Evolutionary conservation across 2,329 filamentous ascomycete genomes (phyloP).

Genomic region (Sporothrix schenckii): DNA sequence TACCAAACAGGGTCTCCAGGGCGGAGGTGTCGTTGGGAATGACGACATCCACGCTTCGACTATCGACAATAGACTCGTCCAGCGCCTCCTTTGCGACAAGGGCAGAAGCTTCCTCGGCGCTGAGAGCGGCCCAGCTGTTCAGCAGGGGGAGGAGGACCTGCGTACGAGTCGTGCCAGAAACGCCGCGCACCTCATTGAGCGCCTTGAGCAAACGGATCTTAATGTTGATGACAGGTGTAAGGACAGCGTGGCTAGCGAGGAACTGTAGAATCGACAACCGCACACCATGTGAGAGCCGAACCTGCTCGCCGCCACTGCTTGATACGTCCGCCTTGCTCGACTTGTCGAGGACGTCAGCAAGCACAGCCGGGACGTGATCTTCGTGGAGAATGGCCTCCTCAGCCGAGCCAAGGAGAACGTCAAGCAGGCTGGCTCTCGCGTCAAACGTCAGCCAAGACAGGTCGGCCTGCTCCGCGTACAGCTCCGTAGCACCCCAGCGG

Average conservation of each 20-base stretch:
- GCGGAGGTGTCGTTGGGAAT: slow-evolving; percentile 58
- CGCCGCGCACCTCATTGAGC: slow-evolving; percentile 72
- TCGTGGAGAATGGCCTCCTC: slow-evolving; percentile 86
- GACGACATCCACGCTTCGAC: slow-evolving; percentile 54
- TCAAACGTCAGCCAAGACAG: slow-evolving; percentile 62
- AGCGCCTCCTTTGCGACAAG: slow-evolving; percentile 50
- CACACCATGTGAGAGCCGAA: slow-evolving; percentile 60
- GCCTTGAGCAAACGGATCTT: slow-evolving; percentile 73
- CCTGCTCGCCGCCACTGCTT: slow-evolving; percentile 35
- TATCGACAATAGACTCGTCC: slow-evolving; percentile 43
- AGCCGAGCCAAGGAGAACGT: slow-evolving; percentile 58
- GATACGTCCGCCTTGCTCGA: slow-evolving; percentile 35
- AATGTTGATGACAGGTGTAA: slow-evolving; percentile 68
- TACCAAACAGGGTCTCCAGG: slow-evolving; percentile 55
- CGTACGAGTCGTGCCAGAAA: slow-evolving; percentile 69
- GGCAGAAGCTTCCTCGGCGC: slow-evolving; percentile 53
- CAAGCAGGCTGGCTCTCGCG: slow-evolving; percentile 63
- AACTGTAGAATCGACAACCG: slow-evolving; percentile 70
- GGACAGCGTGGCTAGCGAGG: slow-evolving; percentile 70
- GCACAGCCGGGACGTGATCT: slow-evolving; percentile 66
- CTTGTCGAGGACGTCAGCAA: slow-evolving; percentile 65
- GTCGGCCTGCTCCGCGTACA: slow-evolving; percentile 65
- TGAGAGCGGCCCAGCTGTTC: slow-evolving; percentile 66
- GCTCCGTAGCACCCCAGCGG: slow-evolving; percentile 61
- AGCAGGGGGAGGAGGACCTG: slow-evolving; percentile 77